A percentile compares a stretch with the other conserved stretches of the same genome.
Evolutionary conservation across 2,329 filamentous ascomycete genomes (phyloP).

Genomic region (Cladophialophora exuberans): DNA sequence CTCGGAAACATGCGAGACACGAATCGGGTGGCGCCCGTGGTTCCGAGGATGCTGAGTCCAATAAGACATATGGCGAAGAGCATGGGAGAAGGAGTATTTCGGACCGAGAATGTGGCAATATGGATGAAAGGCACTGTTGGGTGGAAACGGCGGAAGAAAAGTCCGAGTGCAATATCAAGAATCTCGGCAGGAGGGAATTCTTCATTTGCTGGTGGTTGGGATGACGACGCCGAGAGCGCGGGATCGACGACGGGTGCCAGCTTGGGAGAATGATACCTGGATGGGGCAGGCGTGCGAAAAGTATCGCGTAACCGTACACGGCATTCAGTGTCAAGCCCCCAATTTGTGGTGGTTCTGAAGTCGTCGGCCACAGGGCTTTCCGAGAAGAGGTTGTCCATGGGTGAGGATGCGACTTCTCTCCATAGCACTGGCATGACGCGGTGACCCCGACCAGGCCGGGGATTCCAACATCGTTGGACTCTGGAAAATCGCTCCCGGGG

Average conservation of each 20-base stretch:
- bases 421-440: constrained; percentile 48
- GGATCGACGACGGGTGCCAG: constrained; percentile 31
- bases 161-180: constrained; percentile 57
- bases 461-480: constrained; percentile 48
- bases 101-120: constrained; percentile 56
- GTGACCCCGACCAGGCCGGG: constrained; percentile 41
- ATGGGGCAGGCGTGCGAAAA: constrained; percentile 37
- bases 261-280: constrained; percentile 26
- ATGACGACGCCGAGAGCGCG: constrained; percentile 38
- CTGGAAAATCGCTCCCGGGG: constrained; percentile 47
- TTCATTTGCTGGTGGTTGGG: constrained; percentile 30
- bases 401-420: constrained; percentile 43
- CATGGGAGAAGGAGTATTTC: constrained; percentile 50
- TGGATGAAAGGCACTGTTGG: constrained; percentile 58
- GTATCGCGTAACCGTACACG: constrained; percentile 43
- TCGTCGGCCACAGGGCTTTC: constrained; percentile 26
- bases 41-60: constrained; percentile 56
- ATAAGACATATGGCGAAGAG: constrained; percentile 58
- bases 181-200: constrained; percentile 56
- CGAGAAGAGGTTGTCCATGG: constrained; percentile 47
- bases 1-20: constrained; percentile 51
- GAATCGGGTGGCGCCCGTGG: constrained; percentile 55
- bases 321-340: constrained; percentile 48
- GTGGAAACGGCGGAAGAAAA: constrained; percentile 59
- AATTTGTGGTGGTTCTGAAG: constrained; percentile 26